Base-by-base conservation (phyloP, 768 basidiomycete species). In the Trichaptum fuscoviolaceum region DNA sequence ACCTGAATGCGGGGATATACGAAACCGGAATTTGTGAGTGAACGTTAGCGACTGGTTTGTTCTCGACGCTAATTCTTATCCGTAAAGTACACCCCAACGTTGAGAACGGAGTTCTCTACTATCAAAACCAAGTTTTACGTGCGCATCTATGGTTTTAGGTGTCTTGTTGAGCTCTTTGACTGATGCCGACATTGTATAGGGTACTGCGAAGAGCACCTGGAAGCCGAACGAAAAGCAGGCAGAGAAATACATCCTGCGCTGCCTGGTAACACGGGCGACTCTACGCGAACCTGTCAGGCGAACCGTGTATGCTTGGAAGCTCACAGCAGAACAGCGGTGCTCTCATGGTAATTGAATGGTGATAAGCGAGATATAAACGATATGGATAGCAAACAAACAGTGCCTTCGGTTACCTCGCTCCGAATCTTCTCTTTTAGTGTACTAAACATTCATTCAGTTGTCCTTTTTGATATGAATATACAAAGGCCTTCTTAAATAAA, bases 1-100 rank as follows among this genome's bases (percentile, higher is more conserved):
- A 34, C 17, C 35, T 67, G 35, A 30, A 67, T 17, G 65, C 65
- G 20, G 67, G 67, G 8, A 52, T 67, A 57, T 67, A 67, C 23
- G 24, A 25, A 25, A 6, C 24, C 15, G 59, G 59, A 61, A 61
- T 61, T 5, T 34, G 59, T 61, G 59, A 34, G 59, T 58, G 25
- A 58, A n/a, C 7, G 20, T n/a, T 9, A 9, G 20, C 57, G 57
- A 58, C 24, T 9, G 59, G 5, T 20, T 25, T 25, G 30, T 15
- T 61, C 23, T 61, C 23, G 30, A 34, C 24, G 59, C 10, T 52
- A 24, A 61, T 18, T 12, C 59, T 25, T 61, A 4, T 23, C 30
- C 30, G 30, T 30, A 30, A 25, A 61, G 59, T 61, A 17, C 59
- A 61, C 59, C 59, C 59, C 1, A 34, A 25, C 4, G 30, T 25